A percentile compares a stretch with the other conserved stretches of the same genome.
phyloP scores from a whole-genome alignment of 1,284 basidiomycete genomes.

The Rhodotorula sp. region DNA sequence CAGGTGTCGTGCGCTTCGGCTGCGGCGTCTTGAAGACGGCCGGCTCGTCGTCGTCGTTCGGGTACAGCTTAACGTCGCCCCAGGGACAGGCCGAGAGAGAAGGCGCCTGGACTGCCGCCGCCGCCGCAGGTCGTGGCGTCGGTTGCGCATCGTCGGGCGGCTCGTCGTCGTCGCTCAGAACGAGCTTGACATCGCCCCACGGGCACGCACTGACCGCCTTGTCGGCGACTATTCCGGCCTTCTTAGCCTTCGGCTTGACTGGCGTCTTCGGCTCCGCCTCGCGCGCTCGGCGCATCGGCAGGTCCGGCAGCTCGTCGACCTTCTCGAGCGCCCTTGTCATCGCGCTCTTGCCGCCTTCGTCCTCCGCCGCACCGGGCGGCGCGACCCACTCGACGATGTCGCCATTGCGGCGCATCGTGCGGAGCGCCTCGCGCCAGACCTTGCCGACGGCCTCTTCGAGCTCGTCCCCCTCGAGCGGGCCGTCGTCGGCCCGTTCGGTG shows the following conservation, averaged over 20 bases:
- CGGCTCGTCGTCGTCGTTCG: background rate
- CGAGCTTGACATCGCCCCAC: conserved; percentile 9
- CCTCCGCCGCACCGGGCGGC: background rate
- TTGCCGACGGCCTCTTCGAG: conserved; percentile 11
- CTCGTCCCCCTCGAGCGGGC: background rate
- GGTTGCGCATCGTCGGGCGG: background rate
- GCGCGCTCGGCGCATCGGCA: background rate
- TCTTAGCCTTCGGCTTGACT: no score
- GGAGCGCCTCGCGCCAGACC: conserved; percentile 19
- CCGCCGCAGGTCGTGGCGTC: background rate
- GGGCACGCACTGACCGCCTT: background rate
- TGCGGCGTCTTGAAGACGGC: background rate
- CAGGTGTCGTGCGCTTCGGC: background rate
- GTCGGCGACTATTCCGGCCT: background rate
- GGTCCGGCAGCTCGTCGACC: conserved; percentile 3
- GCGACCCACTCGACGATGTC: conserved; percentile 12
- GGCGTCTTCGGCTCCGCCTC: background rate
- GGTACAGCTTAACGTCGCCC: conserved; percentile 9
- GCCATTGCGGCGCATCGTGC: conserved; percentile 14
- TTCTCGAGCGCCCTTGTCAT: background rate
- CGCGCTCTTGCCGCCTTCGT: no score
- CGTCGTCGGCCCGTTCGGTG: background rate
- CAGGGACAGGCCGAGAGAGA: background rate
- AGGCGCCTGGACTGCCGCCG: background rate
- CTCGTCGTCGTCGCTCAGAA: background rate